Conservation (phyloP, 2,329 filamentous ascomycete genomes). For the Sporothrix protearum region DNA sequence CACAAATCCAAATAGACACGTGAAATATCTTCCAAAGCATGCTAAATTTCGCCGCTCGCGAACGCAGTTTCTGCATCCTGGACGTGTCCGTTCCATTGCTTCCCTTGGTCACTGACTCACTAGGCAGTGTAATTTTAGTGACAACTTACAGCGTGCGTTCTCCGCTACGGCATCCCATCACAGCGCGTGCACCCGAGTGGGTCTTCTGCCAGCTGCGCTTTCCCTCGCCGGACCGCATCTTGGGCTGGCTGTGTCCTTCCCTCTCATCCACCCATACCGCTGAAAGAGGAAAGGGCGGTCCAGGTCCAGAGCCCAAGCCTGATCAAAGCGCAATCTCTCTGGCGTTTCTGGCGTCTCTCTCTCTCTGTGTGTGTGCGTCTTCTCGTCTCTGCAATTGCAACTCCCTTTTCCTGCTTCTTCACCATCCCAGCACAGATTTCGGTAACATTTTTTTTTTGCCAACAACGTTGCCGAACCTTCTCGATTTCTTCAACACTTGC, state of each 20-base stretch:
- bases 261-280: background rate
- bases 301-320: constrained; percentile 14
- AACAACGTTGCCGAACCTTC: background rate
- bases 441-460: background rate
- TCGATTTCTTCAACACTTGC: background rate
- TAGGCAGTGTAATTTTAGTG: background rate
- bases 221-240: background rate
- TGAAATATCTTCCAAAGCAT: too few species aligned
- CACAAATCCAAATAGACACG: too few species aligned
- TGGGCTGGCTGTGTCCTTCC: background rate
- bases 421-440: background rate
- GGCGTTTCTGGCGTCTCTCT: background rate
- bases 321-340: constrained; percentile 21
- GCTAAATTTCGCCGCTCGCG: too few species aligned
- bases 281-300: background rate
- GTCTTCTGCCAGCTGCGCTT: background rate
- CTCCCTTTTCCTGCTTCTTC: background rate
- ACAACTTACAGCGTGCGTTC: background rate
- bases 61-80: background rate
- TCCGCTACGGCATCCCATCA: background rate
- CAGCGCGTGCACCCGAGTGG: background rate
- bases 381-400: background rate
- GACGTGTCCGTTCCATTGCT: background rate
- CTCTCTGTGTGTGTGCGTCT: background rate
- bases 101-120: too few species aligned